These are phyloP conservation scores for Cytospora mali DNA, from an alignment of 2,329 filamentous ascomycete genomes.

Conservation along the genomic window DNA sequence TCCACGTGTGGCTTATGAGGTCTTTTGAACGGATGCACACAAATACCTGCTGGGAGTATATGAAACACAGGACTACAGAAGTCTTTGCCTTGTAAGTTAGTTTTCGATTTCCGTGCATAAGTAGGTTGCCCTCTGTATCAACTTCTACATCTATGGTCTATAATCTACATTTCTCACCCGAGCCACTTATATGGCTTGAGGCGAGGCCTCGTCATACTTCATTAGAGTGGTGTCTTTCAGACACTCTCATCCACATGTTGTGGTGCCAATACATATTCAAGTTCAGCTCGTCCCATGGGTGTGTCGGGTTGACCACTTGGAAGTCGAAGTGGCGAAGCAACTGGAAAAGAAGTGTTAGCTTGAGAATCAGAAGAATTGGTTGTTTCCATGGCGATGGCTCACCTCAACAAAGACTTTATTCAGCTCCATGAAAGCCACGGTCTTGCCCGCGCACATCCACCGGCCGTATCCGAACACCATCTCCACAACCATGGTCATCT, in stretches of 20 bases:
- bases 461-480: slow-evolving; percentile 53
- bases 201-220: background rate
- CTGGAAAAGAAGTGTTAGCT: background rate
- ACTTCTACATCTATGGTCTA: too few species aligned
- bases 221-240: background rate
- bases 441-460: slow-evolving; percentile 17
- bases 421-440: slow-evolving; percentile 20
- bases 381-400: background rate
- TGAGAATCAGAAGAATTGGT: background rate
- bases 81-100: too few species aligned
- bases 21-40: too few species aligned
- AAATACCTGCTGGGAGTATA: too few species aligned
- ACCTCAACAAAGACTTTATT: slow-evolving; percentile 40
- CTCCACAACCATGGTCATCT: slow-evolving; percentile 48
- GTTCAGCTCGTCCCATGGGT: background rate
- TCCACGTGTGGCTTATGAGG: too few species aligned
- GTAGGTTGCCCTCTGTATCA: too few species aligned
- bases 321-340: background rate
- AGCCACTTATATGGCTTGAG: too few species aligned
- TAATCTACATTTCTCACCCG: too few species aligned
- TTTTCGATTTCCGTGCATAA: too few species aligned
- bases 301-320: background rate
- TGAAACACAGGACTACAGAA: too few species aligned
- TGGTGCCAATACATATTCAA: background rate
- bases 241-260: background rate